Evolutionary conservation across 208 protist genomes (phyloP).

Genomic region (Sergeia podlipaevii): DNA sequence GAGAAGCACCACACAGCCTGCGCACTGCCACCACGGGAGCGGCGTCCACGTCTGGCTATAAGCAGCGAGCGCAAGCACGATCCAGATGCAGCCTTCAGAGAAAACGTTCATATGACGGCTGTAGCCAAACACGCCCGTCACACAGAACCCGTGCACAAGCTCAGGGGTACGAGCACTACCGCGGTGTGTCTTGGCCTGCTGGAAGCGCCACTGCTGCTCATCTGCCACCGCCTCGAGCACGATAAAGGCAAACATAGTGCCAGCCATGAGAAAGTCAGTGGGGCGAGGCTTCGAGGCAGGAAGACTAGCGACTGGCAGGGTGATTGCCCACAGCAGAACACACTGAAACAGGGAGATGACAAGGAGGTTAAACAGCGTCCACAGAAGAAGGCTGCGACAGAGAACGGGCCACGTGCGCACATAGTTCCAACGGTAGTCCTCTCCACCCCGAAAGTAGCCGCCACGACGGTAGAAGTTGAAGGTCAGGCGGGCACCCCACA

Average conservation of each 20-base stretch:
- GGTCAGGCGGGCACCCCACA: slow-evolving; percentile 70
- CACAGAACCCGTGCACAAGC: slow-evolving; percentile 55
- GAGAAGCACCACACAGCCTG: slow-evolving; percentile 35
- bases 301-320: slow-evolving; percentile 50
- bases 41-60: slow-evolving; percentile 10
- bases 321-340: slow-evolving; percentile 71
- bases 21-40: slow-evolving; percentile 38
- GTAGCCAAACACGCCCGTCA: slow-evolving; percentile 73
- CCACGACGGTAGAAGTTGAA: slow-evolving; percentile 71
- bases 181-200: slow-evolving; percentile 29
- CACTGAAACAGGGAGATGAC: slow-evolving; percentile 66
- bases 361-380: slow-evolving; percentile 68
- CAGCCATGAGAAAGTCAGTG: slow-evolving; percentile 32
- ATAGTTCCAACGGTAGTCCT: slow-evolving; percentile 79
- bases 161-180: slow-evolving; percentile 1
- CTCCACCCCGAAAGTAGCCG: slow-evolving; percentile 58
- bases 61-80: slow-evolving; percentile 42
- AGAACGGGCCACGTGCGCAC: slow-evolving; percentile 43
- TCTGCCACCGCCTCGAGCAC: slow-evolving; percentile 57
- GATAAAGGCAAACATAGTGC: slow-evolving; percentile 24
- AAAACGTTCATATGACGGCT: slow-evolving; percentile 77
- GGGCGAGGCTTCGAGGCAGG: slow-evolving; percentile 12
- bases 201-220: slow-evolving; percentile 76
- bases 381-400: slow-evolving; percentile 20
- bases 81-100: slow-evolving; percentile 59